Base-by-base conservation (phyloP, 331 rosid genomes). In the Telfairia occidentalis region DNA sequence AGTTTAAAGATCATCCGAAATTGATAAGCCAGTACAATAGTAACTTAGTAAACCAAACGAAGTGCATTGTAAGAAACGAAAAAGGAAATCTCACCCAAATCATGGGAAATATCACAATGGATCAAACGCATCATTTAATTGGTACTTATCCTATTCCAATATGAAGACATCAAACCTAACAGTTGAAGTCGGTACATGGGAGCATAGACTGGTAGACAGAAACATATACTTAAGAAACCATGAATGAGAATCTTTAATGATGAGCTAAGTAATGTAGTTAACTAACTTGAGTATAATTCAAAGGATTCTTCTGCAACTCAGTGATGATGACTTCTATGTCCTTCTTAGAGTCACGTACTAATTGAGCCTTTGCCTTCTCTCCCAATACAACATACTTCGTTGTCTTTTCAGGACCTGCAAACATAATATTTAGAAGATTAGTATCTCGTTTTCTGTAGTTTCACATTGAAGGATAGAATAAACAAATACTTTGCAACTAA, bases 341-440 rank as follows among this genome's bases (percentile, higher is more conserved):
- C 53, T 91, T 81, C 90, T 84, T 92, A 23, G 96, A 91, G 85
- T 95, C 99, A 83, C 99, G 96, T 6, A 87, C 8, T 86, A 95
- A 66, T 57, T 92, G 99, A 48, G 90, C 99, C 83, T 92, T 95
- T 12, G 97, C 97, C 77, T 95, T 95, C 82, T 95, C 99, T 67
- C 97, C 99, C 93, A 95, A 79, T 74, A 95, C 30, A 49, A 89
- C 96, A 74, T 92, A 95, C 57, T 88, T 91, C 30, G 87, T 58
- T 84, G 86, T 89, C 72, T 87, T 90, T 28, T 92, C 97, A 75
- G 96, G 96, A 59, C 99, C 99, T 91, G 57, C 15, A 60, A 71
- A 74, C 46, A 48, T 71, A 48, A 76, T 18, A 53, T 8, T 63
- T 9, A 28, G 34, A 19, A 74, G 38, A 70, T 19, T 5, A 59